A percentile compares a stretch with the other conserved stretches of the same genome.
Conservation (phyloP, 139 green algal genomes). For the Volvox africanus region DNA sequence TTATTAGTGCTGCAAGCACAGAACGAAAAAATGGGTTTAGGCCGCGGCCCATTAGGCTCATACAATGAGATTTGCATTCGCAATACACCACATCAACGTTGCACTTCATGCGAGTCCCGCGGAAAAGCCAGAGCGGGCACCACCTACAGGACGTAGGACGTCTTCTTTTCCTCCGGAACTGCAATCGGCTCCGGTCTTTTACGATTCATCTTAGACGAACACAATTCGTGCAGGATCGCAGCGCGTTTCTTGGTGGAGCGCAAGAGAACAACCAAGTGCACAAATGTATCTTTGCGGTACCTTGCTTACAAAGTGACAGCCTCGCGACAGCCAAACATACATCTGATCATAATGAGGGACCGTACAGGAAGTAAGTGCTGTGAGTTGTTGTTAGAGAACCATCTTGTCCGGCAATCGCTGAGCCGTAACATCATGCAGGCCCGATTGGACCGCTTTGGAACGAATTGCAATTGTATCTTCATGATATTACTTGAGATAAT, state of each 20-base stretch:
- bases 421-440: no score
- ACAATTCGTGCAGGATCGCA: background rate
- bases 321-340: no score
- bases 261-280: background rate
- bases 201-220: conserved; percentile 5
- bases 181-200: conserved; percentile 49
- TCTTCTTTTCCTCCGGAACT: conserved; percentile 51
- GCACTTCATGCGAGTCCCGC: background rate
- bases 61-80: background rate
- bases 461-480: no score
- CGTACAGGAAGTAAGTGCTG: no score
- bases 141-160: conserved; percentile 51
- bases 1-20: conserved; percentile 53
- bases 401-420: no score
- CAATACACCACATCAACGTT: background rate
- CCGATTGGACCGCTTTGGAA: no score
- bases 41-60: background rate
- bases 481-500: no score
- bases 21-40: background rate
- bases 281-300: no score
- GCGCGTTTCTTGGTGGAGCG: background rate
- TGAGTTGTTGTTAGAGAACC: no score
- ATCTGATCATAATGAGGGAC: no score
- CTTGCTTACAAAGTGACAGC: no score
- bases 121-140: background rate